Evolutionary conservation across 331 rosid species (phyloP), one percentile per base, ranked within the genome.

Genomic region (Acacia concinna): DNA sequence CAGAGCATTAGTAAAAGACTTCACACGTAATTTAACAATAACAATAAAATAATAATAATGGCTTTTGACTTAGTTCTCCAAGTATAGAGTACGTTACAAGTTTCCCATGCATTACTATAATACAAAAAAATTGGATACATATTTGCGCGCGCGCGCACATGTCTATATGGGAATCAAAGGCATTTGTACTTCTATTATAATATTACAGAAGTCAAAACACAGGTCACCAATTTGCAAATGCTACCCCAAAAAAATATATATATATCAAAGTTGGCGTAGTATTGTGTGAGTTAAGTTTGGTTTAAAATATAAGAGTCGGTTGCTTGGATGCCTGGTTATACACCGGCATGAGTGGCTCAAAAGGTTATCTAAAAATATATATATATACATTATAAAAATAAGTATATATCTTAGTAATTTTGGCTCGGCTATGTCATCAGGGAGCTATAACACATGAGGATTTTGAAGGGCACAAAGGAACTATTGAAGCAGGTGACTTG

Each of bases 391-490:
- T n/a, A n/a, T n/a, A 38, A 38, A 37, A 37, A 37, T 37, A 37
- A 37, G 2, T 38, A 1, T 8, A 38, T 8, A 38, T 0, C 9
- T 14, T 43, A 43, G 4, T 43, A 43, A 43, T 43, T 43, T 43
- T 12, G 47, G 17, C 4, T 43, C 0, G 47, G 13, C 4, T 12
- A 43, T 43, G 40, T 75, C 40, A 79, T 65, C 66, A 94, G 98
- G 98, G 98, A 65, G 89, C 91, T 64, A 41, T 92, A 49, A 86
- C 86, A 2, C 98, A 95, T 84, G 98, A 95, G 86, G 98, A 94
- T 73, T 94, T 90, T 82, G 96, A 92, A 85, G 98, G 98, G 35
- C 97, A 88, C 32, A 92, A 91, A 54, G 98, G 97, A 78, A 94
- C 94, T 35, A 91, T 94, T 23, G 89, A 83, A 75, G 91, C 90